These are phyloP conservation scores for Boletus patriciae DNA, from an alignment of 768 basidiomycete species.

Conservation along the genomic window DNA sequence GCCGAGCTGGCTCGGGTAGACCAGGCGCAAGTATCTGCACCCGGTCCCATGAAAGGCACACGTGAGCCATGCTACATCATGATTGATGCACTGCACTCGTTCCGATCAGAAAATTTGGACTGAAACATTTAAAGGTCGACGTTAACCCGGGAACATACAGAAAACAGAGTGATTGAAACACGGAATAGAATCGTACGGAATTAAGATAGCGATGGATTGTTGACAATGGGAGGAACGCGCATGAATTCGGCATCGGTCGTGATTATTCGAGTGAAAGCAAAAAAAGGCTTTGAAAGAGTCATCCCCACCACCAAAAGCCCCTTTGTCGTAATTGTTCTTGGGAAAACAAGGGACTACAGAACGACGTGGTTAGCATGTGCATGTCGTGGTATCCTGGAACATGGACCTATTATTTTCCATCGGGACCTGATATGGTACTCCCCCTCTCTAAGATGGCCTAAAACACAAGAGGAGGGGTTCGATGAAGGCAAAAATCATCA, in stretches of 20 bases:
- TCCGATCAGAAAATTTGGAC: too few species aligned
- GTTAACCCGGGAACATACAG: not conserved
- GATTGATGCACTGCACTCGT: too few species aligned
- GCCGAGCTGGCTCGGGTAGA: too few species aligned
- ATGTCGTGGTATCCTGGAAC: too few species aligned
- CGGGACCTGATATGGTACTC: too few species aligned
- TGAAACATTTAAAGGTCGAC: too few species aligned
- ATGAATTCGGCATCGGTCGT: constrained; percentile 1
- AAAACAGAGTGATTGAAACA: not conserved
- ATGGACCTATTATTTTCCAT: not conserved
- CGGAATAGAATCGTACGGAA: not conserved
- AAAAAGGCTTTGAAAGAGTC: not conserved
- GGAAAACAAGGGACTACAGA: not conserved
- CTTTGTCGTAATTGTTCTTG: too few species aligned
- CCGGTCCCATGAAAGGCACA: too few species aligned
- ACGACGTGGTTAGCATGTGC: not conserved
- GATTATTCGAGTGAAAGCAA: not conserved
- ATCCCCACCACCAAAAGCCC: not conserved
- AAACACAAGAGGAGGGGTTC: too few species aligned
- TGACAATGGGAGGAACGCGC: constrained; percentile 1
- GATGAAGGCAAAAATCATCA: too few species aligned
- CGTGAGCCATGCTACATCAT: too few species aligned
- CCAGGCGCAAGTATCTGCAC: too few species aligned
- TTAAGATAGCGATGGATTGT: not conserved
- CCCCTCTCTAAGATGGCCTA: not conserved